Evolutionary conservation across 345 rosid species (phyloP).

Genomic region (Arabis hirsuta): DNA sequence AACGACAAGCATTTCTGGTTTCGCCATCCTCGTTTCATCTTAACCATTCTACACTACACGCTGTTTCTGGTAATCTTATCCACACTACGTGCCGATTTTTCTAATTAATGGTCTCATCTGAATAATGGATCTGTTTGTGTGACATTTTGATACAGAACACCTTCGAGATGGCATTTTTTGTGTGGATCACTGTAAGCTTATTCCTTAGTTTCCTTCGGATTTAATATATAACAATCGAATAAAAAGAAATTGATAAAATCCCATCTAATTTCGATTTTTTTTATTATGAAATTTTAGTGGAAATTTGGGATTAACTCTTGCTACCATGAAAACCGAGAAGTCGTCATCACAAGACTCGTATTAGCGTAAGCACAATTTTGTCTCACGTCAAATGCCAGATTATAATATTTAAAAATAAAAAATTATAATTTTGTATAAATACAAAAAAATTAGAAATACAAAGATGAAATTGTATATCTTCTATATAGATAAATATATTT

Average conservation of each 20-base stretch:
- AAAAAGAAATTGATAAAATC: neutral
- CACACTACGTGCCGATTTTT: neutral
- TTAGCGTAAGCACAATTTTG: conserved; percentile 81
- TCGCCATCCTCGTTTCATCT: conserved; percentile 48
- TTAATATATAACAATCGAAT: neutral
- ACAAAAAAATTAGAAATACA: too few relatives aligned
- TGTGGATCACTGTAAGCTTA: conserved; percentile 69
- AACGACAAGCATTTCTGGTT: conserved; percentile 66
- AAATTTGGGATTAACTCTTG: conserved; percentile 62
- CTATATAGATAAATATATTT: too few relatives aligned
- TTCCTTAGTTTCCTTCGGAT: neutral
- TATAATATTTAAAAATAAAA: too few relatives aligned
- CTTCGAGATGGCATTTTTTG: conserved; percentile 70
- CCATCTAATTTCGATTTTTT: neutral
- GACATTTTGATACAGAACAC: conserved; percentile 59
- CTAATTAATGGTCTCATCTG: neutral
- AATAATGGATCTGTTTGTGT: neutral
- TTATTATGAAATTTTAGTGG: conserved; percentile 48
- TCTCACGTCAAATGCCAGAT: too few relatives aligned
- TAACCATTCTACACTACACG: conserved; percentile 55
- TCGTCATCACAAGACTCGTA: conserved; percentile 54
- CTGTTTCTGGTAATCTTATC: conserved; percentile 49
- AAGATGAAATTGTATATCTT: too few relatives aligned
- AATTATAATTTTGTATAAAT: too few relatives aligned
- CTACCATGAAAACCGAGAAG: conserved; percentile 52